These are phyloP conservation scores for Annulohypoxylon bovei DNA, from an alignment of 495 filamentous ascomycete species.

Conservation along the genomic window DNA sequence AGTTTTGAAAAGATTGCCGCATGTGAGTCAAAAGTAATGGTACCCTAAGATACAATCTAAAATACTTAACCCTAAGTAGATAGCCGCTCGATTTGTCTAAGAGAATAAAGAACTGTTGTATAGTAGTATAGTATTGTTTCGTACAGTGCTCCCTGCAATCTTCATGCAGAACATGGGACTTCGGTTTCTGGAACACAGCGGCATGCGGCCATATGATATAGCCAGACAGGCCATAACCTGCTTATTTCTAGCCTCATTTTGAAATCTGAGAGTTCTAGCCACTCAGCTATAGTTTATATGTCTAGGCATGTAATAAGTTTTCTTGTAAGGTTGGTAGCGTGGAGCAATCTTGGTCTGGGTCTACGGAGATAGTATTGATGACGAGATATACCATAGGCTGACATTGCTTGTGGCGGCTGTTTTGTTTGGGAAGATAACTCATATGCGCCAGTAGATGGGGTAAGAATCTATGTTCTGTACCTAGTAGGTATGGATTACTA, in stretches of 20 bases:
- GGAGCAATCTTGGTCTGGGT: conserved; percentile 13
- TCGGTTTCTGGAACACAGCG: conserved; percentile 19
- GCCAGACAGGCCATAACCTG: not conserved
- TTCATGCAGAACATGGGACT: conserved; percentile 22
- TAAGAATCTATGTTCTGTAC: not conserved
- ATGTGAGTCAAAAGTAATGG: not conserved
- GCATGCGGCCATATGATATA: conserved; percentile 18
- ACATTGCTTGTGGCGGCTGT: conserved; percentile 32
- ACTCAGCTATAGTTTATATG: conserved; percentile 7
- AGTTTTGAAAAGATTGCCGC: not conserved
- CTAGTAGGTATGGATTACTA: not conserved
- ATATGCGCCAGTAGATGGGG: conserved; percentile 32
- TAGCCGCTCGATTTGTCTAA: conserved; percentile 8
- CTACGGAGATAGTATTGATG: conserved; percentile 15
- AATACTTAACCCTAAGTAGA: not conserved
- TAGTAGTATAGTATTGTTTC: conserved; percentile 6
- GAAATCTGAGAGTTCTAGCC: conserved; percentile 14
- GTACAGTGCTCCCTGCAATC: conserved; percentile 15
- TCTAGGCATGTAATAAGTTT: conserved; percentile 5
- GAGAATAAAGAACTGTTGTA: conserved; percentile 1
- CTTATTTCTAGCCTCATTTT: conserved; percentile 23
- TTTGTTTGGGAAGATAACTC: conserved; percentile 29
- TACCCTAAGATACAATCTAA: conserved; percentile 1
- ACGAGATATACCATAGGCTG: conserved; percentile 34
- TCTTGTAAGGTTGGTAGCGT: conserved; percentile 27